phyloP scores from a whole-genome alignment of 2,329 filamentous ascomycete species.

The Cercospora zeina region DNA sequence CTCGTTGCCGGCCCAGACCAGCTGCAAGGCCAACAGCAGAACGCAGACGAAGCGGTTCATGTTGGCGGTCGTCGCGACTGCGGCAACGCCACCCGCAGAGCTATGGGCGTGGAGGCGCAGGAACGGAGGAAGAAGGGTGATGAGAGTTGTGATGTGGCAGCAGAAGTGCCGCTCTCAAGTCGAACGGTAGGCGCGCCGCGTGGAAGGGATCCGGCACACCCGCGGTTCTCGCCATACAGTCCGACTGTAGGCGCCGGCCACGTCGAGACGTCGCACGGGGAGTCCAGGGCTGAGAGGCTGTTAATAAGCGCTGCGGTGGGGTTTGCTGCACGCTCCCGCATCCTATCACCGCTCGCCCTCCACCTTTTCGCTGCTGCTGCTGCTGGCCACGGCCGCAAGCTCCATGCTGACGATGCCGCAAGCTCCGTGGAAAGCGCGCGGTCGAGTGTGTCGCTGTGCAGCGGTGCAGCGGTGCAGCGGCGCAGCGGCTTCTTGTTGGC shows the following conservation, averaged over 20 bases:
- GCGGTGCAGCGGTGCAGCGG: background rate
- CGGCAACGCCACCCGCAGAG: slow-evolving; percentile 17
- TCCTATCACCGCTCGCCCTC: slow-evolving; percentile 10
- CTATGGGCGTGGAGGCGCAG: slow-evolving; percentile 3
- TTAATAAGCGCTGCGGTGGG: slow-evolving; percentile 19
- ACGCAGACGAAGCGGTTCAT: slow-evolving; percentile 20
- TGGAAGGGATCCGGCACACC: background rate
- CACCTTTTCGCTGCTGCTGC: background rate
- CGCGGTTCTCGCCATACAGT: slow-evolving; percentile 11
- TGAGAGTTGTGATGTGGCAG: background rate
- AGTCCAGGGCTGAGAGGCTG: slow-evolving; percentile 12
- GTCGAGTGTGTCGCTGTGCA: background rate
- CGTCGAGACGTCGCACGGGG: slow-evolving; percentile 6
- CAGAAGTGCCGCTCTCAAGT: slow-evolving; percentile 1
- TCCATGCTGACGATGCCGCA: slow-evolving; percentile 11
- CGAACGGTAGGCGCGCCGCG: background rate
- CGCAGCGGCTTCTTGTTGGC: background rate
- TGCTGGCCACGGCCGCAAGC: slow-evolving; percentile 4
- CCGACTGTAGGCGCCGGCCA: slow-evolving; percentile 15
- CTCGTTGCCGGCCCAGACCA: slow-evolving; percentile 24
- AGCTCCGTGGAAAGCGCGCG: background rate
- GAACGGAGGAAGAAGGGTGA: background rate
- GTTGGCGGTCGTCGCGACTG: slow-evolving; percentile 11
- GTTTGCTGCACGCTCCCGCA: slow-evolving; percentile 11
- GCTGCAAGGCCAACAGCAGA: slow-evolving; percentile 22